Evolutionary conservation across 148 eudicot species (phyloP).

Genomic region (Rhododendron kiyosumense): DNA sequence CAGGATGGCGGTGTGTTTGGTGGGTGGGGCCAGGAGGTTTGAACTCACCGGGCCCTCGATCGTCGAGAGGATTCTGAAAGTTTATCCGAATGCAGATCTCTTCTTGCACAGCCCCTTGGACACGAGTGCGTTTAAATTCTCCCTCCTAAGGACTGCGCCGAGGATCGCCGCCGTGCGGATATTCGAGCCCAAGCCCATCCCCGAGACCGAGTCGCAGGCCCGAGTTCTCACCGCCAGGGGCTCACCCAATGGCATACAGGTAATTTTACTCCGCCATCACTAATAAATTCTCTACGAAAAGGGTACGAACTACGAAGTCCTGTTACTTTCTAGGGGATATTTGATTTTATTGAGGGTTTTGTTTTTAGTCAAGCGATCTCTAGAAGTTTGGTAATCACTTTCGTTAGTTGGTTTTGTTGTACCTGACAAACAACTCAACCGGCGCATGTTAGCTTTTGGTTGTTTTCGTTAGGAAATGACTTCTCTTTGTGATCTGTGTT

Average conservation of each 20-base stretch:
- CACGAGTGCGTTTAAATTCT: slow-evolving; percentile 48
- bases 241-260: slow-evolving; percentile 97
- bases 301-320: background rate
- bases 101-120: slow-evolving; percentile 76
- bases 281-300: background rate
- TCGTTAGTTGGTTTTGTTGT: background rate
- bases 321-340: background rate
- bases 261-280: slow-evolving; percentile 7
- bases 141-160: slow-evolving; percentile 41
- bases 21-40: slow-evolving; percentile 85
- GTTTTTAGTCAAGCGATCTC: background rate
- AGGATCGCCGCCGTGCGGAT: slow-evolving; percentile 53
- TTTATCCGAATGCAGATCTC: slow-evolving; percentile 62
- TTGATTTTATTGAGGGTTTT: background rate
- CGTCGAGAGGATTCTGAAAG: slow-evolving; percentile 38
- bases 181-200: slow-evolving; percentile 40
- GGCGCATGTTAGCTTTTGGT: background rate
- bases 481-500: no score
- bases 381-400: background rate
- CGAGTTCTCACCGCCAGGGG: slow-evolving; percentile 70
- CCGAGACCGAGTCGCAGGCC: slow-evolving; percentile 51
- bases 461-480: background rate
- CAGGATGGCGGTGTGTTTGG: slow-evolving; percentile 78
- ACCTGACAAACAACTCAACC: background rate
- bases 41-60: slow-evolving; percentile 93